Evolutionary conservation across 768 basidiomycete species (phyloP).

Genomic region (Boletus tomentosulus): DNA sequence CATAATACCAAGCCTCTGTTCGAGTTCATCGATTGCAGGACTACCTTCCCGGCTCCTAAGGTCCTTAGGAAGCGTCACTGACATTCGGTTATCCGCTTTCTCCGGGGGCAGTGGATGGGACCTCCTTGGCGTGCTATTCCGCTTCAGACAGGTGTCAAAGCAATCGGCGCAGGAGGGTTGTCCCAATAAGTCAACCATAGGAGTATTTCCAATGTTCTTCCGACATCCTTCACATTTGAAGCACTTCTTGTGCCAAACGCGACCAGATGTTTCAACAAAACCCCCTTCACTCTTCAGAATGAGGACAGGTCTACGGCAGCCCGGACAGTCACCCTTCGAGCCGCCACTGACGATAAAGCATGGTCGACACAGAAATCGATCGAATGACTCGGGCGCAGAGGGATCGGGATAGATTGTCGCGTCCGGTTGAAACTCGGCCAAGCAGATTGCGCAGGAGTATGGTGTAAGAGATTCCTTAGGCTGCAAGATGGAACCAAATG

Average conservation of each 20-base stretch:
- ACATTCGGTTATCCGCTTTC: conserved; percentile 34
- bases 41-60: conserved; percentile 48
- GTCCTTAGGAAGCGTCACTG: conserved; percentile 43
- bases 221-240: conserved; percentile 72
- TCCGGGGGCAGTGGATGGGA: conserved; percentile 37
- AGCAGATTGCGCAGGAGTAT: conserved; percentile 66
- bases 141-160: conserved; percentile 70
- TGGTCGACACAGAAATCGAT: conserved; percentile 67
- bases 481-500: conserved; percentile 81
- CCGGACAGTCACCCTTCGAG: conserved; percentile 67
- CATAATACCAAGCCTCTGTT: conserved; percentile 54
- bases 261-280: conserved; percentile 65
- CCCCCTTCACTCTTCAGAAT: conserved; percentile 73
- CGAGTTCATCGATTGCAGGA: conserved; percentile 61
- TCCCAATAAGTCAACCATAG: conserved; percentile 82
- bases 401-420: conserved; percentile 85
- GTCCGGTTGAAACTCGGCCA: conserved; percentile 66
- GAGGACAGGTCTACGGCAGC: conserved; percentile 67
- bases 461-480: conserved; percentile 68
- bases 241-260: conserved; percentile 79
- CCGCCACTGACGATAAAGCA: conserved; percentile 74
- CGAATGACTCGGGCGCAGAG: conserved; percentile 15
- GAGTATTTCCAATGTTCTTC: conserved; percentile 67
- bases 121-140: conserved; percentile 38
- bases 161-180: conserved; percentile 76